phyloP scores from a whole-genome alignment of 495 filamentous ascomycete genomes.

The Penicilliopsis zonata region DNA sequence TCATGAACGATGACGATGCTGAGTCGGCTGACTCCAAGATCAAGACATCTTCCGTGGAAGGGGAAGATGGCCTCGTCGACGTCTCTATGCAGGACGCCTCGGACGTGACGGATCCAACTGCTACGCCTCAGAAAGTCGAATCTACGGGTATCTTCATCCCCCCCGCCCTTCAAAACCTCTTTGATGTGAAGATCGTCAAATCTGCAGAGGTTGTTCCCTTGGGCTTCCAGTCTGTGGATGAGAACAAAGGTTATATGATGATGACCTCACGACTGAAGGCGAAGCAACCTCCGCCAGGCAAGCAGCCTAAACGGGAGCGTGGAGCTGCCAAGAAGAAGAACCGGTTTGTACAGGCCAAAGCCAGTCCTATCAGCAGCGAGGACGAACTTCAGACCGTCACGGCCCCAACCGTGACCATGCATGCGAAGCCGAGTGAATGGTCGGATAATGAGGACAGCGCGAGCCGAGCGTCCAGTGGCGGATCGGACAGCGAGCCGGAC shows the following conservation, averaged over 20 bases:
- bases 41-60: slow-evolving; percentile 65
- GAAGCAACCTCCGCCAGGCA: too few relatives aligned
- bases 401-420: not conserved
- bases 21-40: slow-evolving; percentile 60
- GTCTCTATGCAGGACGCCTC: slow-evolving; percentile 66
- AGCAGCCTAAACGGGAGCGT: too few relatives aligned
- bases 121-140: slow-evolving; percentile 22
- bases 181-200: slow-evolving; percentile 51
- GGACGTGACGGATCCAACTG: slow-evolving; percentile 16
- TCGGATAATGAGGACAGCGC: not conserved
- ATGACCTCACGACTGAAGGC: slow-evolving; percentile 40
- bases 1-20: slow-evolving; percentile 61
- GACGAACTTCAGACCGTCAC: slow-evolving; percentile 10
- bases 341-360: not conserved
- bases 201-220: slow-evolving; percentile 44
- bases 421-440: not conserved
- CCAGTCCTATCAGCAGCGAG: slow-evolving; percentile 10
- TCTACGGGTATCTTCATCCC: slow-evolving; percentile 39
- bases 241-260: slow-evolving; percentile 40
- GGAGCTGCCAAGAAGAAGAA: slow-evolving; percentile 1
- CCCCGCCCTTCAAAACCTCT: slow-evolving; percentile 51
- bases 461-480: slow-evolving; percentile 1
- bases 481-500: slow-evolving; percentile 17
- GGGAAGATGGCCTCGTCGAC: slow-evolving; percentile 85
- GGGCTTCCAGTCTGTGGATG: slow-evolving; percentile 48